phyloP scores from a whole-genome alignment of 129 eudicot genomes.

The Pittosporum tobira region DNA sequence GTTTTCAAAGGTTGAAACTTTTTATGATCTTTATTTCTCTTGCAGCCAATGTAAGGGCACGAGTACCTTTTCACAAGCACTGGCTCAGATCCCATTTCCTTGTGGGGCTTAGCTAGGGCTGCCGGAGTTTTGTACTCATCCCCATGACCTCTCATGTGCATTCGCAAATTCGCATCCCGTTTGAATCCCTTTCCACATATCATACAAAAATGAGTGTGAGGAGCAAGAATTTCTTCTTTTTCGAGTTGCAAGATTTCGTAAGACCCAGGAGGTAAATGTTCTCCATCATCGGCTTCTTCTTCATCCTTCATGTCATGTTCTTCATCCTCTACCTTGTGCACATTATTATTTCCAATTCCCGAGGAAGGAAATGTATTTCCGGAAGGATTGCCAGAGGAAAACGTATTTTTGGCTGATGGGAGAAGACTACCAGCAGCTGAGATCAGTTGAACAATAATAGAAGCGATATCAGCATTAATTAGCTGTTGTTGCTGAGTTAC shows the following conservation, averaged over 20 bases:
- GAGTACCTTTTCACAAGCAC: slow-evolving; percentile 71
- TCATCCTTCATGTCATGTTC: slow-evolving; percentile 70
- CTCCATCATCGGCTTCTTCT: slow-evolving; percentile 80
- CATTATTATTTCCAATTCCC: slow-evolving; percentile 9
- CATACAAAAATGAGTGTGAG: slow-evolving; percentile 90
- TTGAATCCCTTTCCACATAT: slow-evolving; percentile 96
- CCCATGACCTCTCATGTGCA: slow-evolving; percentile 99
- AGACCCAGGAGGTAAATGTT: slow-evolving; percentile 87
- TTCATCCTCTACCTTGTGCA: slow-evolving; percentile 55
- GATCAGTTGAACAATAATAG: slow-evolving; percentile 77
- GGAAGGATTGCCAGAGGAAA: slow-evolving; percentile 23
- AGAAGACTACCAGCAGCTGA: slow-evolving; percentile 97
- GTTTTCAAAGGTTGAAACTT: slow-evolving; percentile 93
- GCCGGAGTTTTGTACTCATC: slow-evolving; percentile 97
- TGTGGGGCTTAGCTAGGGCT: slow-evolving; percentile 87
- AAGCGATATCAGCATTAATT: slow-evolving; percentile 83
- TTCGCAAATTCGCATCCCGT: slow-evolving; percentile 81
- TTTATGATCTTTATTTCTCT: slow-evolving; percentile 85
- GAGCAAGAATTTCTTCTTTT: slow-evolving; percentile 91
- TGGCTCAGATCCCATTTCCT: slow-evolving; percentile 52
- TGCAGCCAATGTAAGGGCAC: slow-evolving; percentile 82
- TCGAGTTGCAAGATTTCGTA: slow-evolving; percentile 90
- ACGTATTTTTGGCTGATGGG: slow-evolving; percentile 49
- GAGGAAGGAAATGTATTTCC: slow-evolving; percentile 17
- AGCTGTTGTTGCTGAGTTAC: slow-evolving; percentile 77